A percentile compares a stretch with the other conserved stretches of the same genome.
Evolutionary conservation across 176 grass and related monocot species (phyloP).

Genomic region (Aegilops tauschii): DNA sequence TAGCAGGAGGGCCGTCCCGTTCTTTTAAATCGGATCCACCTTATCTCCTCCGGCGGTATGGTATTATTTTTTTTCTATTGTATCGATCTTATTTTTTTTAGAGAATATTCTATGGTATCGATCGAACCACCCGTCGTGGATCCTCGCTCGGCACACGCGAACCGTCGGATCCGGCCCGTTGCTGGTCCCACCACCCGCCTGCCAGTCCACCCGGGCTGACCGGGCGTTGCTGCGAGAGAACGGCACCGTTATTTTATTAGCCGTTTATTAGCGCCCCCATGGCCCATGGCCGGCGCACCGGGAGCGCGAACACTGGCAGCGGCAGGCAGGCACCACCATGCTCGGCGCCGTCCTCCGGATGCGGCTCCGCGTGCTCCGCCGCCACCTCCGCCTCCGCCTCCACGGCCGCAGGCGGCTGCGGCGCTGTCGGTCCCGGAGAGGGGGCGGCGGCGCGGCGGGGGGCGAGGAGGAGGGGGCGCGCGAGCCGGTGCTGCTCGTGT

Average conservation of each 20-base stretch:
- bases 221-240: background rate
- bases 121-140: too few species aligned
- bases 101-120: too few species aligned
- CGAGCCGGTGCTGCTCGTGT: constrained; percentile 81
- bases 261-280: background rate
- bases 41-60: too few species aligned
- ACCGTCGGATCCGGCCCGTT: background rate
- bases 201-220: background rate
- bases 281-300: background rate
- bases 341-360: constrained; percentile 38
- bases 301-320: background rate
- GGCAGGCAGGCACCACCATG: constrained; percentile 19
- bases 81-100: too few species aligned
- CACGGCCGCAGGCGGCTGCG: background rate
- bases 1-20: too few species aligned
- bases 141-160: too few species aligned
- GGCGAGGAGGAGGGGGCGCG: background rate
- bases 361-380: constrained; percentile 36
- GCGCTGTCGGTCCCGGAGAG: background rate
- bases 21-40: too few species aligned
- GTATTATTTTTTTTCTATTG: too few species aligned
- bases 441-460: background rate
- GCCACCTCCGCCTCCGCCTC: constrained; percentile 40
- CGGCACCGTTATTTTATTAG: background rate
- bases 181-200: background rate